A percentile compares a stretch with the other conserved stretches of the same genome.
Evolutionary conservation across 768 basidiomycete species (phyloP).

Genomic region (Exsudoporus frostii): DNA sequence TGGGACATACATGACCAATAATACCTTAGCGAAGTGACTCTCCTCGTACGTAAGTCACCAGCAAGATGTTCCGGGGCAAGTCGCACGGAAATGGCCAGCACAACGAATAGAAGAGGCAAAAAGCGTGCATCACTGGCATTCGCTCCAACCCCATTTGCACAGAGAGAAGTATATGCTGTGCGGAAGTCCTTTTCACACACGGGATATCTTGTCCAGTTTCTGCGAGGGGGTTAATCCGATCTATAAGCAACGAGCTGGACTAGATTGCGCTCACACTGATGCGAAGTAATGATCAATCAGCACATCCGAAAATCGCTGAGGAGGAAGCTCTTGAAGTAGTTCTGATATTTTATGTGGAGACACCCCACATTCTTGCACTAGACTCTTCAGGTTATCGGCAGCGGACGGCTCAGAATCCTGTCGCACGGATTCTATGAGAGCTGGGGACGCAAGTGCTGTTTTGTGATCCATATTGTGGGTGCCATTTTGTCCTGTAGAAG

Average conservation of each 20-base stretch:
- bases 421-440: constrained; percentile 41
- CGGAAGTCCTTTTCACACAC: constrained; percentile 84
- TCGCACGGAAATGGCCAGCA: constrained; percentile 82
- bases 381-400: constrained; percentile 77
- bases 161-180: constrained; percentile 61
- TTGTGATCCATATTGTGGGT: constrained; percentile 27
- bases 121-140: constrained; percentile 79
- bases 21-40: constrained; percentile 82
- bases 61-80: constrained; percentile 82
- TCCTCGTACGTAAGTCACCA: constrained; percentile 71
- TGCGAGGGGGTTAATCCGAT: constrained; percentile 27
- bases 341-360: constrained; percentile 88
- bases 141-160: constrained; percentile 56
- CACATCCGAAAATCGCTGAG: constrained; percentile 66
- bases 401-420: constrained; percentile 49
- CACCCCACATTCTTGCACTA: constrained; percentile 92
- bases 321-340: constrained; percentile 84
- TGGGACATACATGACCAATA: constrained; percentile 88
- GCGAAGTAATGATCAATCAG: constrained; percentile 82
- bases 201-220: constrained; percentile 94
- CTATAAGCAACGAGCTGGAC: background rate
- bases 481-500: constrained; percentile 21
- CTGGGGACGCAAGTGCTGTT: constrained; percentile 25
- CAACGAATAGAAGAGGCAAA: constrained; percentile 89
- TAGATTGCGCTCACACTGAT: constrained; percentile 51